These are phyloP conservation scores for Arxiozyma telluris DNA, from an alignment of 1,139 yeast genomes.

Conservation along the genomic window DNA sequence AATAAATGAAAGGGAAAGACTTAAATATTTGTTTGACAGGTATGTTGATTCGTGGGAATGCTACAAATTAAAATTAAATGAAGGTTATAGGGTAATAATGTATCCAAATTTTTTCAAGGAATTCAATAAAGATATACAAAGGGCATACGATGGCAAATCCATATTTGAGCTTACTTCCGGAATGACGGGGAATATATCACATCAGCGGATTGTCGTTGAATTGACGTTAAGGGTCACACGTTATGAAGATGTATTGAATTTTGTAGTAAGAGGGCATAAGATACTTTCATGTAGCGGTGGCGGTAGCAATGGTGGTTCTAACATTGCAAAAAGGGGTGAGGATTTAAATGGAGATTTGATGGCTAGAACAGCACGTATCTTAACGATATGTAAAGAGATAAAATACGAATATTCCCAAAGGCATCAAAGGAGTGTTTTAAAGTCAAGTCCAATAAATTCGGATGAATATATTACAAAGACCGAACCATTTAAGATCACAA, in stretches of 20 bases:
- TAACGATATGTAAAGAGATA: background rate
- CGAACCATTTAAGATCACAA: background rate
- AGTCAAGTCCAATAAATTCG: background rate
- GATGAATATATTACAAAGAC: background rate
- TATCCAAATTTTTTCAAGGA: conserved; percentile 13
- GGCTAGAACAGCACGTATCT: background rate
- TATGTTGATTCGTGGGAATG: conserved; percentile 6
- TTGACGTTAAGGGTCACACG: conserved; percentile 17
- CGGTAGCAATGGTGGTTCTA: too few relatives aligned
- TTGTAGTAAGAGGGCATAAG: conserved; percentile 14
- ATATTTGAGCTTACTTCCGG: background rate
- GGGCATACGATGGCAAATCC: conserved; percentile 5
- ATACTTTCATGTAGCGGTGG: conserved; percentile 13
- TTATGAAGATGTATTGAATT: conserved; percentile 18
- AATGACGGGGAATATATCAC: conserved; percentile 4
- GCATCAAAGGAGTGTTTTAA: background rate
- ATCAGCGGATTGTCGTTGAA: conserved; percentile 21
- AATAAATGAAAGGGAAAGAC: conserved; percentile 5
- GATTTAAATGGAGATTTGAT: background rate
- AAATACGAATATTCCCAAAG: background rate
- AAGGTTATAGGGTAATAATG: conserved; percentile 16
- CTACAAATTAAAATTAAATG: conserved; percentile 6
- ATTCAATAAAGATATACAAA: conserved; percentile 10
- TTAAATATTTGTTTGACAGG: conserved; percentile 18
- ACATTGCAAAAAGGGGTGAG: background rate